Evolutionary conservation across 176 grass and related monocot species (phyloP), one percentile per base, ranked within the genome.

Genomic region (Carex kokanica): DNA sequence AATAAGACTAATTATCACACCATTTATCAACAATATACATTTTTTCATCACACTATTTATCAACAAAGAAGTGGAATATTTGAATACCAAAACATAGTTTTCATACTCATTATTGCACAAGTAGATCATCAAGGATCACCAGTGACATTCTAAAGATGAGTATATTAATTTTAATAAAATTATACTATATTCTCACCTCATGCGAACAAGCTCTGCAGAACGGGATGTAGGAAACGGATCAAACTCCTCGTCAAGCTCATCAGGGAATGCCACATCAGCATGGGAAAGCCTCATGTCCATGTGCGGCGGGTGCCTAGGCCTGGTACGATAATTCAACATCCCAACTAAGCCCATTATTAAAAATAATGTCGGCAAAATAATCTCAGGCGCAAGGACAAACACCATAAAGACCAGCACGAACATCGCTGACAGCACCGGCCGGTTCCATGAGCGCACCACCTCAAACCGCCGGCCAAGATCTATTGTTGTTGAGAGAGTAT

Each of bases 231-330:
- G 94, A 80, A 97, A 92, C 0, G 90, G 82, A 83, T 97, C 94
- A 18, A 97, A 97, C 14, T 94, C 94, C 60, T 97, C 94, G 3
- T 97, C 94, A 17, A 97, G 64, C 81, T 97, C 94, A 36, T 94
- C 94, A 16, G 49, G 78, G 43, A 53, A 84, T 32, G 87, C 94
- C 2, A 82, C 90, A 6, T 97, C 92, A 13, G 94, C 94, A 70
- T 97, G 88, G 10, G 94, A 97, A 31, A 97, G 81, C 78, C 90
- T 79, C 81, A 92, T 92, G 34, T 97, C 92, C 94, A 97, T 94
- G 85, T 97, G 88, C 16, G 88, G 92, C 0, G 94, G 94, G 64
- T 97, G 86, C 36, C 94, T 90, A 0, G 90, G 87, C 2, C 92
- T 90, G 2, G 47, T 14, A 0, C 88, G 83, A 24, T 97, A 97